Conservation (phyloP, 257 asterid species). For the Nicotiana tabacum region DNA sequence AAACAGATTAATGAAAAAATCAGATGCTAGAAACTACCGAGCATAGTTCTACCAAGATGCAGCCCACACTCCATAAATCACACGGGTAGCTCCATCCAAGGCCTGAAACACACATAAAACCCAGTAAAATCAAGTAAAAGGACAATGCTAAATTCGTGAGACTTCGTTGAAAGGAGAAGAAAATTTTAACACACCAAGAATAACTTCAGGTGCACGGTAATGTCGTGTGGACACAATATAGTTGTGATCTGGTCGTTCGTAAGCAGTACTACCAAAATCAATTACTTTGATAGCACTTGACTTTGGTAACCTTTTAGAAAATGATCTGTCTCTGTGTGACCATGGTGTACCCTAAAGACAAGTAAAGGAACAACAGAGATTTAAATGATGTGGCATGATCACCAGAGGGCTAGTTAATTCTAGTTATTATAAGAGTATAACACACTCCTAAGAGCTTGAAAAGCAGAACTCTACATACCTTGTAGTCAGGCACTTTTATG, state of each 20-base stretch:
- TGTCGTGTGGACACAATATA: conserved; percentile 50
- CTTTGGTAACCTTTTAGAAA: conserved; percentile 40
- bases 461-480: conserved; percentile 24
- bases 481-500: conserved; percentile 39
- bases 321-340: conserved; percentile 33
- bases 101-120: conserved; percentile 20
- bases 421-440: neutral
- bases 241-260: conserved; percentile 42
- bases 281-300: conserved; percentile 50
- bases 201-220: conserved; percentile 49
- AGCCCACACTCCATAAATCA: conserved; percentile 52
- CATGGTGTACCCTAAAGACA: conserved; percentile 33
- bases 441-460: neutral
- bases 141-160: conserved; percentile 6
- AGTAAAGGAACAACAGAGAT: conserved; percentile 1
- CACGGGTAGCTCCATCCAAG: conserved; percentile 56
- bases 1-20: conserved; percentile 4
- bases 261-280: conserved; percentile 54
- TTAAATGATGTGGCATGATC: conserved; percentile 4
- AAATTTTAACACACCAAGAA: conserved; percentile 19
- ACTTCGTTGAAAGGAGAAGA: neutral
- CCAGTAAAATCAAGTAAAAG: neutral
- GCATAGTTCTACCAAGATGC: conserved; percentile 49
- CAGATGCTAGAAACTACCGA: conserved; percentile 29
- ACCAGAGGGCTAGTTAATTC: neutral